Evolutionary conservation across 78 protist species (phyloP).

Genomic region (Dictyostelium brefeldianum): DNA sequence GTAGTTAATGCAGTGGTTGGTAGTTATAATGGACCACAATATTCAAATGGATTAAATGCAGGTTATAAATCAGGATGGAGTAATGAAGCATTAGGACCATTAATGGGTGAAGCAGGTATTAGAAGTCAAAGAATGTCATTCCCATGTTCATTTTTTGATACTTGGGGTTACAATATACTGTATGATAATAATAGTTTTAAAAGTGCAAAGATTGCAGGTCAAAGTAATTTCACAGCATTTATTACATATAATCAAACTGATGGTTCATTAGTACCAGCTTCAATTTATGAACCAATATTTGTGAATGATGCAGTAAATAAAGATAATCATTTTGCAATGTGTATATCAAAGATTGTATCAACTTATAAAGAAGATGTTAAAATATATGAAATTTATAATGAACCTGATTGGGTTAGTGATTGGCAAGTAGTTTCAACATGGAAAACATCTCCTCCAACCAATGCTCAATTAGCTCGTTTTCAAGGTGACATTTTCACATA

Average conservation of each 20-base stretch:
- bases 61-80: constrained; percentile 16
- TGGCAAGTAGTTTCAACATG: constrained; percentile 19
- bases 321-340: constrained; percentile 23
- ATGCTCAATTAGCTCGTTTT: constrained; percentile 6
- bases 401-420: constrained; percentile 36
- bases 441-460: constrained; percentile 14
- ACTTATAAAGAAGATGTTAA: constrained; percentile 8
- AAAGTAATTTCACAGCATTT: constrained; percentile 30
- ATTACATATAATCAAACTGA: constrained; percentile 1
- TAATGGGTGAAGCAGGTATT: neutral
- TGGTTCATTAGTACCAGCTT: neutral
- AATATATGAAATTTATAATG: constrained; percentile 32
- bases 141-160: neutral
- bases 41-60: constrained; percentile 24
- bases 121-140: constrained; percentile 7
- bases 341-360: neutral
- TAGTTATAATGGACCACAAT: constrained; percentile 12
- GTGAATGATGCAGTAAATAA: neutral
- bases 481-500: constrained; percentile 26
- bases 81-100: constrained; percentile 1
- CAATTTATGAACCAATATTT: constrained; percentile 13
- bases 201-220: constrained; percentile 12
- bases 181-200: constrained; percentile 22
- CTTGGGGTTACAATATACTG: constrained; percentile 6
- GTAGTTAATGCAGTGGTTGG: neutral